Conservation (phyloP, 139 green algal genomes). For the Cymbomonas tetramitiformis region DNA sequence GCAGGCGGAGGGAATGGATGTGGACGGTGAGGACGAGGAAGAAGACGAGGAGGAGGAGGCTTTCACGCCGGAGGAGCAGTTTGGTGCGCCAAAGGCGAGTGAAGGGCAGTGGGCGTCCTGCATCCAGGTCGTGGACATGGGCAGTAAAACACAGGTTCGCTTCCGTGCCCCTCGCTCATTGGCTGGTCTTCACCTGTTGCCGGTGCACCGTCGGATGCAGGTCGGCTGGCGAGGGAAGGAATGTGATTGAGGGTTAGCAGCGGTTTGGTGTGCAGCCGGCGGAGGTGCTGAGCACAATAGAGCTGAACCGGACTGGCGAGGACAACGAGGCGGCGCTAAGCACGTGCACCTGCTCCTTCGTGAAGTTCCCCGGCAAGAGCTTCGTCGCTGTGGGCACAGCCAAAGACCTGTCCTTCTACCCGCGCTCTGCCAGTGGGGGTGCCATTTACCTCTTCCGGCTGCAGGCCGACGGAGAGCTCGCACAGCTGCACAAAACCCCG, state of each 20-base stretch:
- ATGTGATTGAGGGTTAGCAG: too few relatives aligned
- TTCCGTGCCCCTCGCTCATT: too few relatives aligned
- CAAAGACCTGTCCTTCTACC: constrained; percentile 66
- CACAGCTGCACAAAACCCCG: constrained; percentile 79
- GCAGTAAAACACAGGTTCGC: too few relatives aligned
- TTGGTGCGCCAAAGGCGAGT: constrained; percentile 47
- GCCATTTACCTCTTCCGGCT: constrained; percentile 57
- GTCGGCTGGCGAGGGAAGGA: too few relatives aligned
- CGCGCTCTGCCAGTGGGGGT: constrained; percentile 48
- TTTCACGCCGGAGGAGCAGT: constrained; percentile 28
- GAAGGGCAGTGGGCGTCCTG: constrained; percentile 75
- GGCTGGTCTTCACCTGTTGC: too few relatives aligned
- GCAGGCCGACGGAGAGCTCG: constrained; percentile 28
- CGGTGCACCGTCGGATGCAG: too few relatives aligned
- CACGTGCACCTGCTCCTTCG: constrained; percentile 55
- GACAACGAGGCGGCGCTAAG: constrained; percentile 65
- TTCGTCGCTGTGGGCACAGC: constrained; percentile 70
- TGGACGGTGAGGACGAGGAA: constrained; percentile 17
- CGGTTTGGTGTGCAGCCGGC: too few relatives aligned
- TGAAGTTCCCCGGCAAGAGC: constrained; percentile 41
- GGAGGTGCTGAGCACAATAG: constrained; percentile 30
- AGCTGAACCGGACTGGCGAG: constrained; percentile 56
- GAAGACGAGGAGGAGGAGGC: constrained; percentile 26
- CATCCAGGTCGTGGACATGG: constrained; percentile 72
- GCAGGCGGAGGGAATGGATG: too few relatives aligned